These are phyloP conservation scores for Gamsiella multidivaricata DNA, from an alignment of 192 early-diverging fungal genomes.

Conservation along the genomic window DNA sequence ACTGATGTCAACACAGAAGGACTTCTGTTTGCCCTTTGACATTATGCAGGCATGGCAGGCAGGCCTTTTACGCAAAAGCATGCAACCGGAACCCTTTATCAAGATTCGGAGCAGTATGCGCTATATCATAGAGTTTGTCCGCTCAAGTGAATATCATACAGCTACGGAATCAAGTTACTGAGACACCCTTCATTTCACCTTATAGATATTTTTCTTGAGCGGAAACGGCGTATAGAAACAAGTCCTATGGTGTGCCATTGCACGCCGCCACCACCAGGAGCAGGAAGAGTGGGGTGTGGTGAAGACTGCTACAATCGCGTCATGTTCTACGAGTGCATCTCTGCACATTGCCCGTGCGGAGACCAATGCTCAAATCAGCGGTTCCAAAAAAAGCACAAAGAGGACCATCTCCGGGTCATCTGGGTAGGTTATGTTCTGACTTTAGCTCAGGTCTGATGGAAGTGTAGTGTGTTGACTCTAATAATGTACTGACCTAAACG, in stretches of 20 bases:
- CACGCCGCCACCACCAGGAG: constrained; percentile 59
- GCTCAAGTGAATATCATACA: too few relatives aligned
- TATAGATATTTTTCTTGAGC: constrained; percentile 80
- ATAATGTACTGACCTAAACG: too few relatives aligned
- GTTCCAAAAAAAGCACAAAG: constrained; percentile 69
- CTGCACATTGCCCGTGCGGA: constrained; percentile 73
- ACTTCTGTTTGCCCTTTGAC: constrained; percentile 78
- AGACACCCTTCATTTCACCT: not conserved
- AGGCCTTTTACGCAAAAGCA: constrained; percentile 34
- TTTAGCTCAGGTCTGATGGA: too few relatives aligned
- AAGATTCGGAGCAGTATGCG: constrained; percentile 68
- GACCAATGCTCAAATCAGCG: constrained; percentile 79
- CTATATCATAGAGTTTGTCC: not conserved
- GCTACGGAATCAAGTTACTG: not conserved
- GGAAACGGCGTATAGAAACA: constrained; percentile 67
- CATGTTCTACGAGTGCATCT: constrained; percentile 82
- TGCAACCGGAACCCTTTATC: constrained; percentile 59
- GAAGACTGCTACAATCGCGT: constrained; percentile 80
- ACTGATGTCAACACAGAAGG: constrained; percentile 61
- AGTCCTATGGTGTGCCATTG: constrained; percentile 71
- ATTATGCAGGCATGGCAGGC: constrained; percentile 62
- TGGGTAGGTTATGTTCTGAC: constrained; percentile 58
- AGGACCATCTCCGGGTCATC: constrained; percentile 68
- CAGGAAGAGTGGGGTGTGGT: constrained; percentile 68
- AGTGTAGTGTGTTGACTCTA: too few relatives aligned